These are phyloP conservation scores for Cordyceps militaris DNA, from an alignment of 2,329 filamentous ascomycete species.

Conservation along the genomic window DNA sequence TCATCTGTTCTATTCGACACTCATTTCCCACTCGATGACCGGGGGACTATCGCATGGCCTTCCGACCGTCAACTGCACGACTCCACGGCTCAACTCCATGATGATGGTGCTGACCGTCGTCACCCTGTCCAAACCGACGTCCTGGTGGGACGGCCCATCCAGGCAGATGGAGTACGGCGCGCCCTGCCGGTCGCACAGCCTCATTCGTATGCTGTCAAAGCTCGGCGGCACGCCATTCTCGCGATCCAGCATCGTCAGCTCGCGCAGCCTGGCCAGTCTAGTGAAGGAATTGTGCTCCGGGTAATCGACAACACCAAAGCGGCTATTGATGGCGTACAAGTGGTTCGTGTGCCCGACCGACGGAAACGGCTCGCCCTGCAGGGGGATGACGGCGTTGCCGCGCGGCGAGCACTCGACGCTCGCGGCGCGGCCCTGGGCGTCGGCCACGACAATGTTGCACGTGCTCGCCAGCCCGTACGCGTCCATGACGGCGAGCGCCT, in stretches of 20 bases:
- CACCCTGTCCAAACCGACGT: background rate
- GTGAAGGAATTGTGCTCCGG: background rate
- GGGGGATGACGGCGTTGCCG: background rate
- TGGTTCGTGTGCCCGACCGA: background rate
- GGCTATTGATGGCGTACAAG: background rate
- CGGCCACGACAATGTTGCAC: background rate
- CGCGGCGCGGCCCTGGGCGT: background rate
- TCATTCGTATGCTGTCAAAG: background rate
- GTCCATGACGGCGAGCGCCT: background rate
- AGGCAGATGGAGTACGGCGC: background rate
- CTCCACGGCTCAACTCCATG: background rate
- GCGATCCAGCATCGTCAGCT: background rate
- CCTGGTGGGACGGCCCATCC: background rate
- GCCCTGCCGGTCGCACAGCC: background rate
- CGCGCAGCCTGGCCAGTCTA: background rate
- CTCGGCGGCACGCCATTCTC: background rate
- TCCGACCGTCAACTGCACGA: background rate
- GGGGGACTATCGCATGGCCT: background rate
- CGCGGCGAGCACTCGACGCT: slow-evolving; percentile 1
- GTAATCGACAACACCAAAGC: background rate
- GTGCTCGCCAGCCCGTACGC: background rate
- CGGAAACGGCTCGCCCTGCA: background rate
- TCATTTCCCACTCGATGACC: background rate
- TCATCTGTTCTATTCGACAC: background rate
- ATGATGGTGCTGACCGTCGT: background rate